Evolutionary conservation across 1,284 basidiomycete genomes (phyloP).

Genomic region (Ustilago cynodontis): DNA sequence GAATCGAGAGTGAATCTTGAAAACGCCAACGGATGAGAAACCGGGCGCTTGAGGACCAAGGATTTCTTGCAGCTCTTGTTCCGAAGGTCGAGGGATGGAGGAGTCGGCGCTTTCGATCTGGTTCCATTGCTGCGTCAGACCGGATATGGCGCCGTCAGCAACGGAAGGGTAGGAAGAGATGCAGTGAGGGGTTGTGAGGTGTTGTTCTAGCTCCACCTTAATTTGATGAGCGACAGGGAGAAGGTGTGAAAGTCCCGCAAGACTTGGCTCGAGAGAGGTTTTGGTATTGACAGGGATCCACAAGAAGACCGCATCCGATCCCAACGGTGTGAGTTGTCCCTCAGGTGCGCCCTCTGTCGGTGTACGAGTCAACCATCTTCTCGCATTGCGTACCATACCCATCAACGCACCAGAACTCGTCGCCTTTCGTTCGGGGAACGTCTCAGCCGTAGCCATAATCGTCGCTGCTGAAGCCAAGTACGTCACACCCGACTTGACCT

Average conservation of each 20-base stretch:
- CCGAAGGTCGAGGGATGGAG: neutral
- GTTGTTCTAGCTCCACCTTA: constrained; percentile 19
- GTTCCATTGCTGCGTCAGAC: constrained; percentile 15
- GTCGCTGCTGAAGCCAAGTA: constrained; percentile 39
- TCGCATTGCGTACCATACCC: constrained; percentile 47
- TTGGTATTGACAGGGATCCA: constrained; percentile 39
- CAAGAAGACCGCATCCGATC: constrained; percentile 44
- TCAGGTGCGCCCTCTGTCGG: neutral
- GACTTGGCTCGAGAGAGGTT: constrained; percentile 16
- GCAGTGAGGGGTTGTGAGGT: constrained; percentile 28
- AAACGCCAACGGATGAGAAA: constrained; percentile 23
- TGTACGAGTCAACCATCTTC: constrained; percentile 34
- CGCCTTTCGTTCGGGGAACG: constrained; percentile 33
- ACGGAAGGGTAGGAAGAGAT: constrained; percentile 17
- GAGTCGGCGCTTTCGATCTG: constrained; percentile 10
- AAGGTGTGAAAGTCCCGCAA: constrained; percentile 6
- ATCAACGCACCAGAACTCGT: constrained; percentile 34
- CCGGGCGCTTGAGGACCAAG: constrained; percentile 39
- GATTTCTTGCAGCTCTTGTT: constrained; percentile 13
- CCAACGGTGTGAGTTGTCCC: constrained; percentile 23
- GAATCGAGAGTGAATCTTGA: constrained; percentile 14
- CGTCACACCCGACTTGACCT: constrained; percentile 22
- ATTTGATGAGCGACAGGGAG: constrained; percentile 13
- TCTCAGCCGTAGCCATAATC: constrained; percentile 31
- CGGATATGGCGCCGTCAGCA: constrained; percentile 5